Base-by-base conservation (phyloP, 495 filamentous ascomycete species). In the Cercophora samala region DNA sequence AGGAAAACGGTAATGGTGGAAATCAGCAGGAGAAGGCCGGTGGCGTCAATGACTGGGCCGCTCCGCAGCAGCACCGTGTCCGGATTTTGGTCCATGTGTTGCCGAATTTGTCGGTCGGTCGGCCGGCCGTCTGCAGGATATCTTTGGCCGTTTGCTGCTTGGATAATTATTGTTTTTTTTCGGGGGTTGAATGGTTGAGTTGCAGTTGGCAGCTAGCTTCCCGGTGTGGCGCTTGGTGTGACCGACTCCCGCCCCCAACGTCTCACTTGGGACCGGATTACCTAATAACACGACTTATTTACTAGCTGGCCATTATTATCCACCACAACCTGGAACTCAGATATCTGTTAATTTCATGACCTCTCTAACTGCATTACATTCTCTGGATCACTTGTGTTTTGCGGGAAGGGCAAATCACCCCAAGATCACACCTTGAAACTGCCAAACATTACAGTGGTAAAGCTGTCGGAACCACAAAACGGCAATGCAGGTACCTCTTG, bases 1-100 rank as follows among this genome's bases (percentile, higher is more conserved):
- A 84, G 64, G 64, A 84, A 85, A 55, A 81, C 81, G 23, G 72
- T 67, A 17, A 81, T 76, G 26, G 84, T 83, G 32, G 82, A 65
- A 46, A 73, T 8, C 1, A 84, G 68, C 18, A 91, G 64, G 66
- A 79, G 74, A 15, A 80, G 66, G 64, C 74, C 71, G 37, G 65
- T 64, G 6, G 69, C 66, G 62, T 69, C 76, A 46, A 73, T 70
- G 37, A 26, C 64, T 58, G 70, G 68, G 13, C 70, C 71, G 69
- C 66, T 46, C 67, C 63, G 62, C 62, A 60, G 64, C 62, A 60
- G 62, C 56, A 53, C 65, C 29, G 68, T 55, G 29, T 66, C 62
- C 21, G 21, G 58, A 26, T 58, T 62, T 55, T 24, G 18, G 25
- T 13, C 55, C 37, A 54, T 51, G 62, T 65, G 52, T n/a, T 26